A percentile compares a stretch with the other conserved stretches of the same genome.
Conservation (phyloP, 2,329 filamentous ascomycete species). For the Amesomyces nigricolor region DNA sequence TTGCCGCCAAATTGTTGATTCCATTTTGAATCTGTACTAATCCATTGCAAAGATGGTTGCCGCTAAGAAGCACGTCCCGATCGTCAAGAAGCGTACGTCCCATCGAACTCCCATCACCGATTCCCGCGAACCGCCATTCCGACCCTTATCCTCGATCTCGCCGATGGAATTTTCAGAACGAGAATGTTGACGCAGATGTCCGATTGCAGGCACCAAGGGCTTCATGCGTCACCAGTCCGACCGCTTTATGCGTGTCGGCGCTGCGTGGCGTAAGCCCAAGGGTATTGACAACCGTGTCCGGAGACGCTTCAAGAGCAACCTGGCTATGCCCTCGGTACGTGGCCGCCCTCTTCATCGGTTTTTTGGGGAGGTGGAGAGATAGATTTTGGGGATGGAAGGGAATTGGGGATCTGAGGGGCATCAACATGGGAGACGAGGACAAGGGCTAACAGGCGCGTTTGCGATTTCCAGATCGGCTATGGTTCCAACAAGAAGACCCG, state of each 20-base stretch:
- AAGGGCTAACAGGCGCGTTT: constrained; percentile 9
- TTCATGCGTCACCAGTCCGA: constrained; percentile 98
- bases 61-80: constrained; percentile 98
- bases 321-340: constrained; percentile 96
- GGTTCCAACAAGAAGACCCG: constrained; percentile 99
- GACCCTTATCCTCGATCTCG: not conserved
- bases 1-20: not conserved
- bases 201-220: constrained; percentile 71
- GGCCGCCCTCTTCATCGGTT: constrained; percentile 14
- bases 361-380: not conserved
- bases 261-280: constrained; percentile 99
- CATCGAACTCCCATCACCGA: constrained; percentile 19
- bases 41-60: constrained; percentile 69
- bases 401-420: not conserved
- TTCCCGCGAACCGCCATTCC: not conserved
- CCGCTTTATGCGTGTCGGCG: constrained; percentile 85
- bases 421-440: not conserved
- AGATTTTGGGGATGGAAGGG: not conserved
- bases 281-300: constrained; percentile 99
- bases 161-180: constrained; percentile 7
- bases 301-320: constrained; percentile 93
- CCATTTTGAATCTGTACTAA: constrained; percentile 25
- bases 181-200: constrained; percentile 35
- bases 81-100: constrained; percentile 99
- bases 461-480: constrained; percentile 73